Evolutionary conservation across 345 rosid genomes (phyloP).

Genomic region (Brassica rapa): DNA sequence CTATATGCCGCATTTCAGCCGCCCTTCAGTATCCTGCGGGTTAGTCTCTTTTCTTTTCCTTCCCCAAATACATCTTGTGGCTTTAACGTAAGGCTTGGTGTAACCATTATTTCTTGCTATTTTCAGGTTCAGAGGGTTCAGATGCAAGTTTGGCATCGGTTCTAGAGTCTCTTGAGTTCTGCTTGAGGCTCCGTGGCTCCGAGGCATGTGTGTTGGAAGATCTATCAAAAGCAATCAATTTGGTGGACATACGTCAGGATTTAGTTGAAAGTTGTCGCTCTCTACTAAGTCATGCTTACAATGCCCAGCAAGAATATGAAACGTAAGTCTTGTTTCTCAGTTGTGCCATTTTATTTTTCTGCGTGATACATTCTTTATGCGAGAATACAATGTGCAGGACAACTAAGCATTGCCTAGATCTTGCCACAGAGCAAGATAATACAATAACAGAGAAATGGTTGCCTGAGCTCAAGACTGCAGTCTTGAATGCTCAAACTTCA

Average conservation of each 20-base stretch:
- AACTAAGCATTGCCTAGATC: slow-evolving; percentile 64
- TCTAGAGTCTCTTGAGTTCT: slow-evolving; percentile 80
- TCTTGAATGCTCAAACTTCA: slow-evolving; percentile 66
- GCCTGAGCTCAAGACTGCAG: slow-evolving; percentile 78
- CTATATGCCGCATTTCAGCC: slow-evolving; percentile 93
- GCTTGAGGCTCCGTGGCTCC: slow-evolving; percentile 89
- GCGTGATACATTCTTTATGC: slow-evolving; percentile 9
- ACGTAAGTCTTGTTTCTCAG: slow-evolving; percentile 47
- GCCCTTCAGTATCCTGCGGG: slow-evolving; percentile 97
- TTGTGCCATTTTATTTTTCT: neutral
- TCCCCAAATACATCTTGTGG: neutral
- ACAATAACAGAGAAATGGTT: slow-evolving; percentile 74
- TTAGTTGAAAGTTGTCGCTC: slow-evolving; percentile 85
- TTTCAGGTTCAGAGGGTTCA: slow-evolving; percentile 59
- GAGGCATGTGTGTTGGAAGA: slow-evolving; percentile 89
- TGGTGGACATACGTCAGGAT: slow-evolving; percentile 74
- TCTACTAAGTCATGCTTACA: slow-evolving; percentile 71
- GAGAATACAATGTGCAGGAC: slow-evolving; percentile 53
- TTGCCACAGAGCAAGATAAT: slow-evolving; percentile 84
- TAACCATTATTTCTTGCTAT: neutral
- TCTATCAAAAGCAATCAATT: slow-evolving; percentile 76
- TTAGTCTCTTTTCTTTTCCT: slow-evolving; percentile 25
- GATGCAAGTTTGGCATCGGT: slow-evolving; percentile 89
- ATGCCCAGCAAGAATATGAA: slow-evolving; percentile 80
- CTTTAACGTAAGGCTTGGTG: neutral